Evolutionary conservation across 805 yeast species (phyloP).

Genomic region (Candida silvatica): DNA sequence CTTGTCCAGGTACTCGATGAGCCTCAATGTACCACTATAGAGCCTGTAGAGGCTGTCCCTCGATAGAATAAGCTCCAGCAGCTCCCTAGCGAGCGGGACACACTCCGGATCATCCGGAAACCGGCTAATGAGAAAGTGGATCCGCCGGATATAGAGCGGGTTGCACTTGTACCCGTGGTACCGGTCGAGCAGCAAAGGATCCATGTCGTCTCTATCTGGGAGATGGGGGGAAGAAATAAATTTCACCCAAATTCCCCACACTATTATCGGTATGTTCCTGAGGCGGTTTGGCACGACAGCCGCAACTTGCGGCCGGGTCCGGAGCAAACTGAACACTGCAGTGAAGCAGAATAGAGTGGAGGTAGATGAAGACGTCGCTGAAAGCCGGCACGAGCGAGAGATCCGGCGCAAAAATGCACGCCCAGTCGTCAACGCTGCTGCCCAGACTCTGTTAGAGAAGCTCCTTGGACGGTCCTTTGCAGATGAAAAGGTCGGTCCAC

Average conservation of each 20-base stretch:
- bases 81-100: slow-evolving; percentile 3
- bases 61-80: slow-evolving; percentile 10
- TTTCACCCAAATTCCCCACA: no score
- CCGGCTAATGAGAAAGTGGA: slow-evolving; percentile 10
- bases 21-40: slow-evolving; percentile 9
- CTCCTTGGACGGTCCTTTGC: slow-evolving; percentile 12
- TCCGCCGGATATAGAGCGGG: slow-evolving; percentile 14
- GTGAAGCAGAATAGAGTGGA: neutral
- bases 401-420: slow-evolving; percentile 12
- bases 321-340: slow-evolving; percentile 1
- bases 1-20: slow-evolving; percentile 6
- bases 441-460: slow-evolving; percentile 15
- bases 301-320: neutral
- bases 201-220: no score
- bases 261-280: no score
- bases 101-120: slow-evolving; percentile 6
- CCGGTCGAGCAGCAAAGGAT: no score
- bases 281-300: neutral
- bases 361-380: neutral
- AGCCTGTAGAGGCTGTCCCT: slow-evolving; percentile 9
- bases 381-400: slow-evolving; percentile 3
- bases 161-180: no score
- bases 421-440: slow-evolving; percentile 21
- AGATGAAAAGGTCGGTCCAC: slow-evolving; percentile 14
- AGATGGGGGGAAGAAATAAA: no score